Evolutionary conservation across 352 stramenopile species (phyloP).

Genomic region (Globisporangium echinulatum): DNA sequence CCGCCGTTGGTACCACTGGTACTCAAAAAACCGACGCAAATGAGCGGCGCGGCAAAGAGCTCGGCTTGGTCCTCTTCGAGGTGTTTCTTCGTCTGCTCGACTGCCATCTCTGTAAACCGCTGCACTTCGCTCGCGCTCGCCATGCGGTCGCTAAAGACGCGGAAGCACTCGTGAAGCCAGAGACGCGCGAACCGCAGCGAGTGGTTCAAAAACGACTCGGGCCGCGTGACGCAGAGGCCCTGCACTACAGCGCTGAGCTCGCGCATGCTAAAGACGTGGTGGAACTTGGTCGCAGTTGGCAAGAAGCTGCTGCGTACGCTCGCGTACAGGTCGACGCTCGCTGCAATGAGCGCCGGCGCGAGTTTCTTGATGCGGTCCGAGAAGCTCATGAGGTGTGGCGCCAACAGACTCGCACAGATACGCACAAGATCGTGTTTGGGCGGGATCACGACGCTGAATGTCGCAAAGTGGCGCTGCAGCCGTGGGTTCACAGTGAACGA

Average conservation of each 20-base stretch:
- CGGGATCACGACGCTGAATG: conserved; percentile 66
- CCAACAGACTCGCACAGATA: conserved; percentile 69
- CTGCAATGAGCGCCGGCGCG: conserved; percentile 52
- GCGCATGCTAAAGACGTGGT: conserved; percentile 92
- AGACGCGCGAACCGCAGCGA: conserved; percentile 68
- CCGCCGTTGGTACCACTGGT: neutral
- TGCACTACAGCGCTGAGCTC: conserved; percentile 87
- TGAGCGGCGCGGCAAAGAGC: conserved; percentile 59
- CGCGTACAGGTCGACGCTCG: conserved; percentile 78
- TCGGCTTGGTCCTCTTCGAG: conserved; percentile 77
- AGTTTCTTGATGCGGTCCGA: conserved; percentile 77
- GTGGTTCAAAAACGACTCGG: conserved; percentile 56
- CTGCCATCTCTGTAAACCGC: conserved; percentile 72
- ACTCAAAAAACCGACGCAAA: conserved; percentile 67
- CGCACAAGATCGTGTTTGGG: conserved; percentile 48
- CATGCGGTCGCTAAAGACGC: conserved; percentile 91
- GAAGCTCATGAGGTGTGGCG: conserved; percentile 62
- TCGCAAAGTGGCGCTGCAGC: conserved; percentile 87
- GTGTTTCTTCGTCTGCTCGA: conserved; percentile 84
- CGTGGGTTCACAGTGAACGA: conserved; percentile 86
- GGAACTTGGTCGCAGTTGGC: conserved; percentile 88
- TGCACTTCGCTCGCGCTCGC: conserved; percentile 60
- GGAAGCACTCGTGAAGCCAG: conserved; percentile 90
- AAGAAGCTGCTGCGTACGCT: conserved; percentile 78
- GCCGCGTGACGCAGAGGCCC: conserved; percentile 61